Evolutionary conservation across 768 basidiomycete genomes (phyloP).

Genomic region (Pleurotus salmoneostramineus): DNA sequence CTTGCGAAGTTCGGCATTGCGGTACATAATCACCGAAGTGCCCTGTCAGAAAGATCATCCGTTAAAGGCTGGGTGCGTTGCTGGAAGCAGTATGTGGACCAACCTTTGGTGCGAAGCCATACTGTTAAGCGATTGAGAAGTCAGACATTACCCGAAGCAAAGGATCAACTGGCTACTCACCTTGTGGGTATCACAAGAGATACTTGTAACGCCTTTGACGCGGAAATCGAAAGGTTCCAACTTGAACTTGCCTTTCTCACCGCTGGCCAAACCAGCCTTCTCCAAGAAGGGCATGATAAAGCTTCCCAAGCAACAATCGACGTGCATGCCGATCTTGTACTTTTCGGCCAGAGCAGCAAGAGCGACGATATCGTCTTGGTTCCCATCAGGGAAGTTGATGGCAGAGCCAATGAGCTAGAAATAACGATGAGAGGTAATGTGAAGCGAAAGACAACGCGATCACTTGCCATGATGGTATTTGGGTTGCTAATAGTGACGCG

Average conservation of each 20-base stretch:
- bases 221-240: constrained; percentile 84
- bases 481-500: constrained; percentile 50
- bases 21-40: constrained; percentile 95
- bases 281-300: constrained; percentile 95
- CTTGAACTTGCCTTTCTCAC: constrained; percentile 51
- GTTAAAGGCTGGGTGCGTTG: no score
- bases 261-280: constrained; percentile 62
- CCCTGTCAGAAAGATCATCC: constrained; percentile 41
- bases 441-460: background rate
- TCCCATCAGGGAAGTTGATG: constrained; percentile 82
- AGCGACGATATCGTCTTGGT: constrained; percentile 80
- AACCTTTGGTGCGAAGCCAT: constrained; percentile 82
- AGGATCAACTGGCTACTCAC: constrained; percentile 26
- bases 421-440: constrained; percentile 1
- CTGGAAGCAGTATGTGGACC: background rate
- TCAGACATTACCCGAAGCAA: constrained; percentile 6
- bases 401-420: constrained; percentile 79
- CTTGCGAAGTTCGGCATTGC: constrained; percentile 65
- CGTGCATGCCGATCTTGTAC: constrained; percentile 83
- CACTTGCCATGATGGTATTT: constrained; percentile 80
- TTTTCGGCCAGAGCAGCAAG: constrained; percentile 71
- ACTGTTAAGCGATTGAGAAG: constrained; percentile 39
- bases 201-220: constrained; percentile 87
- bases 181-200: constrained; percentile 97
- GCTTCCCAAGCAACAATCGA: constrained; percentile 92